A percentile compares a stretch with the other conserved stretches of the same genome.
phyloP scores from a whole-genome alignment of 1,139 yeast genomes.

The Geotrichum cucujoidarum region DNA sequence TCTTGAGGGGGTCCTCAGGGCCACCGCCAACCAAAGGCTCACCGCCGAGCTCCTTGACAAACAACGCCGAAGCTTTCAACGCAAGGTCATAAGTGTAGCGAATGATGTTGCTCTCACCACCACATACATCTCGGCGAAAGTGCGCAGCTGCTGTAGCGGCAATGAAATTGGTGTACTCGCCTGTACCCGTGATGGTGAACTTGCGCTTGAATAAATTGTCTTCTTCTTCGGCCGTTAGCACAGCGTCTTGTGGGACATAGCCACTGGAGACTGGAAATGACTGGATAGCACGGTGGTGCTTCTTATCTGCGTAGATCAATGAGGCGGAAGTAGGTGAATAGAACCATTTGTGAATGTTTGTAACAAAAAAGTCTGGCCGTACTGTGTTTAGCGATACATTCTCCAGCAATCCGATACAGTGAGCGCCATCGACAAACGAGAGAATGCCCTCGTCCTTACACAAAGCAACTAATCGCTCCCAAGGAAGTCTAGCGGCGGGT shows the following conservation, averaged over 20 bases:
- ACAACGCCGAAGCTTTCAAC: slow-evolving; percentile 39
- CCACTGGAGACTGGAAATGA: slow-evolving; percentile 52
- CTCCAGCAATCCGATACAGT: slow-evolving; percentile 55
- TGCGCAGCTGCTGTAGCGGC: slow-evolving; percentile 43
- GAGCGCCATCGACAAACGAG: slow-evolving; percentile 69
- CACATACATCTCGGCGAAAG: slow-evolving; percentile 53
- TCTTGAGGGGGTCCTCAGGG: slow-evolving; percentile 26
- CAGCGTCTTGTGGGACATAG: slow-evolving; percentile 17
- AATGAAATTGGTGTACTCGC: slow-evolving; percentile 36
- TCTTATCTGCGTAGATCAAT: slow-evolving; percentile 51
- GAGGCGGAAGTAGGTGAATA: slow-evolving; percentile 57
- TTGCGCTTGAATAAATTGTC: slow-evolving; percentile 27
- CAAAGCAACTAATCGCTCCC: slow-evolving; percentile 44
- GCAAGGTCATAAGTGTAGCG: slow-evolving; percentile 48
- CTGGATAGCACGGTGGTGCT: slow-evolving; percentile 49
- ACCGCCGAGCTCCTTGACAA: slow-evolving; percentile 36
- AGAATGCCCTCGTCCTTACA: slow-evolving; percentile 47
- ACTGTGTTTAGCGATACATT: slow-evolving; percentile 41
- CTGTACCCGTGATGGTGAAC: slow-evolving; percentile 39
- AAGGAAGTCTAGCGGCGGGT: slow-evolving; percentile 63
- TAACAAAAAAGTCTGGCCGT: slow-evolving; percentile 56
- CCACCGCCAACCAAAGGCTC: slow-evolving; percentile 39
- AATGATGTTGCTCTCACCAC: slow-evolving; percentile 54
- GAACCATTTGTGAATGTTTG: slow-evolving; percentile 70
- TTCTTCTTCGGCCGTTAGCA: slow-evolving; percentile 13